Evolutionary conservation across 345 rosid species (phyloP).

Genomic region (Noccaea bulbosa): DNA sequence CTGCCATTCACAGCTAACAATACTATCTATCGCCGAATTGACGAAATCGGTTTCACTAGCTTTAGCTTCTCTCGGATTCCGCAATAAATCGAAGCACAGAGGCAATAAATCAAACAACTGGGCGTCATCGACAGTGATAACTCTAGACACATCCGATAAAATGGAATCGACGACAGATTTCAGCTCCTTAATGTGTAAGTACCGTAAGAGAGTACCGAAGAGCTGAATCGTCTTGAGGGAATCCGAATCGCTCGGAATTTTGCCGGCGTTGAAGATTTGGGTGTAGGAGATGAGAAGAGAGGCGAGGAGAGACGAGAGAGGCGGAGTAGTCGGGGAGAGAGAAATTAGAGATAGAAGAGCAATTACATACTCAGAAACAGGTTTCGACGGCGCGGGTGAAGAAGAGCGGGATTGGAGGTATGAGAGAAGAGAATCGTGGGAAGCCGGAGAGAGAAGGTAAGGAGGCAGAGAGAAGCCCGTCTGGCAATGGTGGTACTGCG

Average conservation of each 20-base stretch:
- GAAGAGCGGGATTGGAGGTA: slow-evolving; percentile 61
- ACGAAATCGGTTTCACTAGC: slow-evolving; percentile 48
- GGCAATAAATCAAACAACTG: slow-evolving; percentile 80
- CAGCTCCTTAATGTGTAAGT: slow-evolving; percentile 48
- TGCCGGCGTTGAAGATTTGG: slow-evolving; percentile 50
- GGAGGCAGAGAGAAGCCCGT: slow-evolving; percentile 50
- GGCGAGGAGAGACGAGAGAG: slow-evolving; percentile 59
- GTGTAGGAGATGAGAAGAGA: slow-evolving; percentile 66
- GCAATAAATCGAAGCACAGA: slow-evolving; percentile 53
- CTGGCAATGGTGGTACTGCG: slow-evolving; percentile 50
- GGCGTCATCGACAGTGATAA: slow-evolving; percentile 61
- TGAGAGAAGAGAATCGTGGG: slow-evolving; percentile 55
- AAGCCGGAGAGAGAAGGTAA: slow-evolving; percentile 55
- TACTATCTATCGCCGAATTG: slow-evolving; percentile 47
- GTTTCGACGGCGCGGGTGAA: slow-evolving; percentile 57
- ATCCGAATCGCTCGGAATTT: slow-evolving; percentile 63
- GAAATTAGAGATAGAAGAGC: slow-evolving; percentile 70
- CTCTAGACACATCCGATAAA: slow-evolving; percentile 29
- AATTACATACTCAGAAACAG: slow-evolving; percentile 60
- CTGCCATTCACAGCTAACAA: slow-evolving; percentile 62
- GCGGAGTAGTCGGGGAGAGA: slow-evolving; percentile 53
- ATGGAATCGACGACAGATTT: slow-evolving; percentile 51
- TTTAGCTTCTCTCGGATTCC: slow-evolving; percentile 41
- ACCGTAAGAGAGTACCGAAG: slow-evolving; percentile 52
- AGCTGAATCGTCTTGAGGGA: slow-evolving; percentile 63